Conservation (phyloP, 1,139 yeast species). For the Debaryomyces coudertii region DNA sequence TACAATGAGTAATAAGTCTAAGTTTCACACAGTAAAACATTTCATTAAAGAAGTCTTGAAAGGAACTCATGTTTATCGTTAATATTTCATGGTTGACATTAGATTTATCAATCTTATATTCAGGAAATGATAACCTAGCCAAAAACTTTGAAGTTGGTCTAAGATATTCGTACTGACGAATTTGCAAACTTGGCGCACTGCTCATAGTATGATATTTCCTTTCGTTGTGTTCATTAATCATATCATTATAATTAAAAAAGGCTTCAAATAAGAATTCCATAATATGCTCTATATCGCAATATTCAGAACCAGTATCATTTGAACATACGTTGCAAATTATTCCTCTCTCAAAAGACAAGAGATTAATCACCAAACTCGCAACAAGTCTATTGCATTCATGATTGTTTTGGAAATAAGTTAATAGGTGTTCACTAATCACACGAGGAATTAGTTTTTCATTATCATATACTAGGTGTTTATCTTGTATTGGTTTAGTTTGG, state of each 20-base stretch:
- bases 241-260: constrained; percentile 14
- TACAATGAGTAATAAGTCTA: constrained; percentile 9
- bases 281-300: constrained; percentile 6
- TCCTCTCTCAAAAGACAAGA: constrained; percentile 9
- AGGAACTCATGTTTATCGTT: constrained; percentile 12
- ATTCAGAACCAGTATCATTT: not conserved
- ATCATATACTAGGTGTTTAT: constrained; percentile 4
- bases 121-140: constrained; percentile 2
- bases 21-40: constrained; percentile 11
- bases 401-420: constrained; percentile 16
- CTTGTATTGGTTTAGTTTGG: not conserved
- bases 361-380: constrained; percentile 6
- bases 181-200: constrained; percentile 9
- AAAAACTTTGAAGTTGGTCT: constrained; percentile 11
- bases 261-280: constrained; percentile 19
- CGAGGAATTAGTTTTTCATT: constrained; percentile 10
- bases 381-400: constrained; percentile 12
- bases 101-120: not conserved
- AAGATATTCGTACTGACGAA: constrained; percentile 10
- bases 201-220: constrained; percentile 19
- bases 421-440: constrained; percentile 8
- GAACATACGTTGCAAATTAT: constrained; percentile 6
- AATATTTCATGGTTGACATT: constrained; percentile 5
- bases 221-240: constrained; percentile 14
- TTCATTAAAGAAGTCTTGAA: constrained; percentile 10